phyloP scores from a whole-genome alignment of 2,329 filamentous ascomycete species.

The Allantophomopsis cytisporea region DNA sequence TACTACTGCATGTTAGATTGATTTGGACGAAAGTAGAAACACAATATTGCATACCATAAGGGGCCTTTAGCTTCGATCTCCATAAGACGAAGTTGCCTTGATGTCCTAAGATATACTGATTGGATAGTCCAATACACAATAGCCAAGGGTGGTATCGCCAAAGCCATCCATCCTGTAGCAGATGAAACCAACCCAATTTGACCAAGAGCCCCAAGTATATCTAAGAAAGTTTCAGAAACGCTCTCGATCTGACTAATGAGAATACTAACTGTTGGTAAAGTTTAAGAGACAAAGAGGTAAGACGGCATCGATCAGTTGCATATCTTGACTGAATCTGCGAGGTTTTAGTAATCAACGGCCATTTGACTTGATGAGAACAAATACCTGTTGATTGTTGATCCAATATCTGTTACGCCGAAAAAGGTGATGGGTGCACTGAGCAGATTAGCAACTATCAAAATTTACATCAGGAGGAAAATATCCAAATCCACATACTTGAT shows the following conservation, averaged over 20 bases:
- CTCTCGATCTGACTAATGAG: too few species aligned
- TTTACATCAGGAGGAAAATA: not conserved
- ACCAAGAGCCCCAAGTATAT: too few species aligned
- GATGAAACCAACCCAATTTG: constrained; percentile 9
- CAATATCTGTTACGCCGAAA: constrained; percentile 10
- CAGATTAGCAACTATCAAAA: not conserved
- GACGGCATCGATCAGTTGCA: constrained; percentile 13
- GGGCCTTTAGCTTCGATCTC: too few species aligned
- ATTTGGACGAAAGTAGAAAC: constrained; percentile 23
- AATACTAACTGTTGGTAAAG: not conserved
- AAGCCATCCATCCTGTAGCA: constrained; percentile 10
- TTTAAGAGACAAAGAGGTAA: constrained; percentile 8
- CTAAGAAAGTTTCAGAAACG: too few species aligned
- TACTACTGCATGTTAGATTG: constrained; percentile 33
- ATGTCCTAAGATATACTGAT: constrained; percentile 31
- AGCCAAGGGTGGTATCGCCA: constrained; percentile 11
- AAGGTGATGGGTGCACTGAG: constrained; percentile 2
- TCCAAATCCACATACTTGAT: not conserved
- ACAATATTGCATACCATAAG: not conserved
- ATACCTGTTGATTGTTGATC: constrained; percentile 9
- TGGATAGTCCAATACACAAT: constrained; percentile 15
- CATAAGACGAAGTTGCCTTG: constrained; percentile 32
- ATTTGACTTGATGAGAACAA: not conserved
- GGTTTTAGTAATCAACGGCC: not conserved
- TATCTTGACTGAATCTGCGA: constrained; percentile 12